Evolutionary conservation across 148 eudicot species (phyloP).

Genomic region (Camellia sinensis): DNA sequence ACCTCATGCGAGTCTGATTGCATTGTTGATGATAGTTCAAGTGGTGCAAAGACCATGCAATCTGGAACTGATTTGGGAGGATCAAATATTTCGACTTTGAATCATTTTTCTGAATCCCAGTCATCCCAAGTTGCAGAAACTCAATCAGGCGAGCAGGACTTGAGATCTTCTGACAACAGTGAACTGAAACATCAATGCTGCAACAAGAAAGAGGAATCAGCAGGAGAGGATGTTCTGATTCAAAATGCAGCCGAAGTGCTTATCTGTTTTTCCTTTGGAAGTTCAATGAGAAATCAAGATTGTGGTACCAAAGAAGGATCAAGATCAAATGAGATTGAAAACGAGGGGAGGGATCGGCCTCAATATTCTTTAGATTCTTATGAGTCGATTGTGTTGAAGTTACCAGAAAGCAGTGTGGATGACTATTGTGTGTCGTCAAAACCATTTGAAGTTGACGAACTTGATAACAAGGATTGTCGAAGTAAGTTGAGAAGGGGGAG

Average conservation of each 20-base stretch:
- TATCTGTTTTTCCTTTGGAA: slow-evolving; percentile 27
- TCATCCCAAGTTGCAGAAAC: slow-evolving; percentile 15
- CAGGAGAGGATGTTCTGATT: slow-evolving; percentile 26
- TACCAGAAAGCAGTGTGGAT: slow-evolving; percentile 32
- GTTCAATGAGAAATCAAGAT: slow-evolving; percentile 19
- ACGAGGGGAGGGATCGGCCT: slow-evolving; percentile 28
- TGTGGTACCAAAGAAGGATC: slow-evolving; percentile 5
- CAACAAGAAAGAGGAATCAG: slow-evolving; percentile 19
- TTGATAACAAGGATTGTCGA: slow-evolving; percentile 32
- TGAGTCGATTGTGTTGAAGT: slow-evolving; percentile 49
- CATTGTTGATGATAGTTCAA: slow-evolving; percentile 20
- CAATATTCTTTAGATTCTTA: slow-evolving; percentile 55
- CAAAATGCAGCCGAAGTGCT: slow-evolving; percentile 50
- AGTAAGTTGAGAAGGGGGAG: slow-evolving; percentile 59
- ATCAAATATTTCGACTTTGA: slow-evolving; percentile 19
- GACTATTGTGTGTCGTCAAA: slow-evolving; percentile 56
- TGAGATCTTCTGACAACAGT: slow-evolving; percentile 27
- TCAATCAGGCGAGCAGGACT: slow-evolving; percentile 29
- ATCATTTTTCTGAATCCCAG: slow-evolving; percentile 6
- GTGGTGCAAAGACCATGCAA: slow-evolving; percentile 35
- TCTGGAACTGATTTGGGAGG: slow-evolving; percentile 31
- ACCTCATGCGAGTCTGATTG: slow-evolving; percentile 28
- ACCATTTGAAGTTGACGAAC: slow-evolving; percentile 28
- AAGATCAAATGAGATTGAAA: slow-evolving; percentile 19
- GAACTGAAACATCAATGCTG: slow-evolving; percentile 23